Base-by-base conservation (phyloP, 192 early-diverging fungal genomes). In the Physocladia obscura region DNA sequence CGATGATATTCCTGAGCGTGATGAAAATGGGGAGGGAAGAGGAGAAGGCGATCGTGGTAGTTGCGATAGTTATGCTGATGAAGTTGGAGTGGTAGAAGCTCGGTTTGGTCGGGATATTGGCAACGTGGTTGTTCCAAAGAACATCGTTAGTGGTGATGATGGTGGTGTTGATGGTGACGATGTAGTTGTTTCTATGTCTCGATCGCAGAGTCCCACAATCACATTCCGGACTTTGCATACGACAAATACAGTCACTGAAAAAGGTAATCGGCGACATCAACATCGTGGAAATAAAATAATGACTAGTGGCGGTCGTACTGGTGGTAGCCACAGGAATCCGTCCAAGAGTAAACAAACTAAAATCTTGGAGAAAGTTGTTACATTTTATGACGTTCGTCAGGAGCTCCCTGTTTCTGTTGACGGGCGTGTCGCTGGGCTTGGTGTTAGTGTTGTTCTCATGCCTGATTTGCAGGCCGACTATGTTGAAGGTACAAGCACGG, bases 321-420 rank as follows among this genome's bases (percentile, higher is more conserved):
- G 30, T n/a, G 57, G 57, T 34, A n/a, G 40, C 8, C 11, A n/a
- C 8, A n/a, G n/a, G 11, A n/a, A 8, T 51, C 13, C 30, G 27
- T 19, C 5, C 31, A 2, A 31, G 21, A 49, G 40, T 2, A 4
- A 38, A 26, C 17, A 30, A 8, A 17, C 47, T 40, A 36, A 22
- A 3, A 55, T 76, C 21, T 50, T 81, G 31, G 82, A 83, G 37
- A 67, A 62, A 38, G 72, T 79, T 19, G 82, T 77, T 56, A 63
- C 65, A 27, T 51, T 85, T 22, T 71, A 75, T 58, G 73, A 73
- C 52, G 57, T 50, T 17, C 58, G 56, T 2, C 67, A 77, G 54
- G 74, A 80, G 72, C 52, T 78, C 55, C 74, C 70, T 2, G 58
- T 78, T 37, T 68, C 74, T 30, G 71, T 35, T 21, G 70, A 78